A percentile compares a stretch with the other conserved stretches of the same genome.
These are phyloP conservation scores for Filobasidium uniguttulatum DNA, from an alignment of 1,284 basidiomycete genomes.

Conservation along the genomic window DNA sequence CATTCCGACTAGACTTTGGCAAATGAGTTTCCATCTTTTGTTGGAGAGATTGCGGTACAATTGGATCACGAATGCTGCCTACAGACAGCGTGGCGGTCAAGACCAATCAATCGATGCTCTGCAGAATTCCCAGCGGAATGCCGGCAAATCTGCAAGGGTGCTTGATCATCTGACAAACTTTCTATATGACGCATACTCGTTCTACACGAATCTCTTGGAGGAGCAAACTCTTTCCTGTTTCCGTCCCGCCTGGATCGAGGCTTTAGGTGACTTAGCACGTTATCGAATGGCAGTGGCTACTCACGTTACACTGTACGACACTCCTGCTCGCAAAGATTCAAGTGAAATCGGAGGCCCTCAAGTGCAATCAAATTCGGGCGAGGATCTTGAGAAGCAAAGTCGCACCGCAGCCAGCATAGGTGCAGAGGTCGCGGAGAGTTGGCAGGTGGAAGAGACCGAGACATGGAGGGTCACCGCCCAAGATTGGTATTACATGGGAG, in stretches of 20 bases:
- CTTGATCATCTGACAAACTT: conserved; percentile 73
- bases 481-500: conserved; percentile 82
- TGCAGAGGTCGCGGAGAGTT: conserved; percentile 63
- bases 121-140: conserved; percentile 9
- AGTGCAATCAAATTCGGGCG: conserved; percentile 3
- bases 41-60: conserved; percentile 78
- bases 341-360: not conserved
- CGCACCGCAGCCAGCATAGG: conserved; percentile 60
- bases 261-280: conserved; percentile 84
- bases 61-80: conserved; percentile 42
- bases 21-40: conserved; percentile 73
- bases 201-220: conserved; percentile 81
- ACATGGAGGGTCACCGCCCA: conserved; percentile 77
- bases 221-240: conserved; percentile 58
- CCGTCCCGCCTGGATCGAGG: conserved; percentile 81
- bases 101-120: not conserved
- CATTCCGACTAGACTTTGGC: conserved; percentile 86
- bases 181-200: conserved; percentile 87
- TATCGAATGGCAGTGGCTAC: conserved; percentile 83
- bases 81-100: not conserved
- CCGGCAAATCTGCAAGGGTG: conserved; percentile 16
- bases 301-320: conserved; percentile 33
- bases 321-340: conserved; percentile 40
- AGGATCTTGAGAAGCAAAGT: conserved; percentile 22
- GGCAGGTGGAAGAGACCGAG: conserved; percentile 81